Percentiles rank a stretch among this genome's conserved stretches.
Conservation (phyloP, 129 eudicot species). For the Saussurea involucrata region DNA sequence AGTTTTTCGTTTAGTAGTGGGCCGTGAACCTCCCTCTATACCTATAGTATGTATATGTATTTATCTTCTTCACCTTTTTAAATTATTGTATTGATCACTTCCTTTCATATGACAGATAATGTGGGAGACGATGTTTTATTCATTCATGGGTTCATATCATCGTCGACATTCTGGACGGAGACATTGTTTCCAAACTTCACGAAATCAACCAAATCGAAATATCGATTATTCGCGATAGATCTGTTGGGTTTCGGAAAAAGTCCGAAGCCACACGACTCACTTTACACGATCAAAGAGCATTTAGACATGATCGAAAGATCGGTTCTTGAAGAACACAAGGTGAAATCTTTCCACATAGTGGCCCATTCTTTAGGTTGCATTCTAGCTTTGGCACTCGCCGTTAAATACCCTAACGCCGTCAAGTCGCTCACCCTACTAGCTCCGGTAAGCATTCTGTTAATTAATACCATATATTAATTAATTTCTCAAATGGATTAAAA, state of each 20-base stretch:
- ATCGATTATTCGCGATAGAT: conserved; percentile 76
- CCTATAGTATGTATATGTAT: too few relatives aligned
- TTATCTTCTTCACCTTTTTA: neutral
- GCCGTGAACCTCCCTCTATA: too few relatives aligned
- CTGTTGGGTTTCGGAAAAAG: conserved; percentile 88
- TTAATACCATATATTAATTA: neutral
- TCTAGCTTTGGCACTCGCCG: conserved; percentile 86
- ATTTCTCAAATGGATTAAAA: too few relatives aligned
- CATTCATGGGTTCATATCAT: conserved; percentile 93
- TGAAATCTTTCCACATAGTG: conserved; percentile 84
- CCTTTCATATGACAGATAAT: conserved; percentile 29
- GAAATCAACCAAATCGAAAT: conserved; percentile 46
- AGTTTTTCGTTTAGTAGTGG: too few relatives aligned
- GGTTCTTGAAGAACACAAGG: conserved; percentile 62
- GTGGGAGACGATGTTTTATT: conserved; percentile 78
- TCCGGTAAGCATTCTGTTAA: conserved; percentile 43
- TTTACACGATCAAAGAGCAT: conserved; percentile 84
- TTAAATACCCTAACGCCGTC: conserved; percentile 61
- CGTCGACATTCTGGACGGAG: conserved; percentile 87
- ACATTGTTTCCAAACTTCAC: conserved; percentile 82
- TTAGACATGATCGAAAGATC: conserved; percentile 86
- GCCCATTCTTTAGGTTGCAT: conserved; percentile 96
- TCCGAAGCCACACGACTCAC: conserved; percentile 82
- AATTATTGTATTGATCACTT: neutral
- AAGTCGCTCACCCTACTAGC: conserved; percentile 89